phyloP scores from a whole-genome alignment of 768 basidiomycete species.

The Sarcodon sp. region DNA sequence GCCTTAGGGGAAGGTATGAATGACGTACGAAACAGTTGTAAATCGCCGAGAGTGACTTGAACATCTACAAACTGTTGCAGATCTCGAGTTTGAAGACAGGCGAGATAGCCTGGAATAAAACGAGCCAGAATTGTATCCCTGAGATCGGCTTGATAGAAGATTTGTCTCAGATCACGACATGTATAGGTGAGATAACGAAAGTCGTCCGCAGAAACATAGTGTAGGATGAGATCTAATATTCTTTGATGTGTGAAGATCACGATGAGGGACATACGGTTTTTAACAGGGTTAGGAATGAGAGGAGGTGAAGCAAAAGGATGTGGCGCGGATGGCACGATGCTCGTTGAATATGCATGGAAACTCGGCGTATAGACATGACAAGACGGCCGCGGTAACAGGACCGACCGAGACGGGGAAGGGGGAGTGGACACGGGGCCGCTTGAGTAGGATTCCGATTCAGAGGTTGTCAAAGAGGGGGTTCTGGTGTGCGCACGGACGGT shows the following conservation, averaged over 20 bases:
- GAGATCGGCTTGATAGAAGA: slow-evolving; percentile 19
- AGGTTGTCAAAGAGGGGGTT: no score
- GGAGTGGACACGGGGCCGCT: no score
- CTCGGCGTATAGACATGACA: no score
- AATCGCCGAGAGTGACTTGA: slow-evolving; percentile 40
- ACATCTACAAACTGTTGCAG: slow-evolving; percentile 29
- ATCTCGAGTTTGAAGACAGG: slow-evolving; percentile 28
- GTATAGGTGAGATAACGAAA: slow-evolving; percentile 25
- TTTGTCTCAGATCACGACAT: slow-evolving; percentile 19
- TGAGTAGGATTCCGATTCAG: no score
- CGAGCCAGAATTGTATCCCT: slow-evolving; percentile 26
- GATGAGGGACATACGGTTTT: no score
- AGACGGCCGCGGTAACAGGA: no score
- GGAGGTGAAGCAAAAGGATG: no score
- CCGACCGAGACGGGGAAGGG: no score
- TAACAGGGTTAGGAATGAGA: no score
- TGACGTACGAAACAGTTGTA: slow-evolving; percentile 53
- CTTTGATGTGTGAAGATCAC: slow-evolving; percentile 19
- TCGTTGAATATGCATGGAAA: no score
- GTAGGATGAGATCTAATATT: slow-evolving; percentile 20
- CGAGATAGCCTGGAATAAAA: slow-evolving; percentile 46
- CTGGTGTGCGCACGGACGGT: no score
- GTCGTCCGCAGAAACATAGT: slow-evolving; percentile 22
- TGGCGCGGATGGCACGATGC: no score
- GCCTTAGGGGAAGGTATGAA: slow-evolving; percentile 5